Evolutionary conservation across 495 filamentous ascomycete species (phyloP).

Genomic region (Mytilinidion resinicola): DNA sequence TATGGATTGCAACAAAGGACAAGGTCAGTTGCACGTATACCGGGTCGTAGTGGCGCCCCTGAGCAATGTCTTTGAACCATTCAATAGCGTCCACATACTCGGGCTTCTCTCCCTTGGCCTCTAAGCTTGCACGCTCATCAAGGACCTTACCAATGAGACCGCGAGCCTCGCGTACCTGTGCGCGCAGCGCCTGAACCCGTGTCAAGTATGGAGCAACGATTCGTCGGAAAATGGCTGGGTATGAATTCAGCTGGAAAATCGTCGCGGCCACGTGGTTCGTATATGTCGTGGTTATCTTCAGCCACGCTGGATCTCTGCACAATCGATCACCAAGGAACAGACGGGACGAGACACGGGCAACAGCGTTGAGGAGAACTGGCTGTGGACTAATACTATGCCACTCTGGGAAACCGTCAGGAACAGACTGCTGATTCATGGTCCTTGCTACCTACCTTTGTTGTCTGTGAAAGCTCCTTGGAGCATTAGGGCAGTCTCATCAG

Average conservation of each 20-base stretch:
- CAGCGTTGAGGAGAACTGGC: not conserved
- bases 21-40: not conserved
- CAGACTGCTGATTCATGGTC: too few species aligned
- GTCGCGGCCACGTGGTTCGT: not conserved
- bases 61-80: not conserved
- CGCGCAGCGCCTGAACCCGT: not conserved
- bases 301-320: not conserved
- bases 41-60: not conserved
- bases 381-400: too few species aligned
- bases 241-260: not conserved
- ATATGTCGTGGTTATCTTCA: not conserved
- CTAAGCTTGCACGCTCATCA: not conserved
- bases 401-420: too few species aligned
- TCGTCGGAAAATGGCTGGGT: not conserved
- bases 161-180: not conserved
- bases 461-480: too few species aligned
- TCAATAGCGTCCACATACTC: not conserved
- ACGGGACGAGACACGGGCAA: not conserved
- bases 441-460: too few species aligned
- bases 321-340: not conserved
- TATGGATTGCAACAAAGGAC: not conserved
- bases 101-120: not conserved
- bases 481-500: too few species aligned
- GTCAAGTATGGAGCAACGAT: not conserved
- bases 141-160: not conserved